Evolutionary conservation across 73 alveolate species (phyloP), one percentile per base, ranked within the genome.

Genomic region (Tetrahymena thermophila): DNA sequence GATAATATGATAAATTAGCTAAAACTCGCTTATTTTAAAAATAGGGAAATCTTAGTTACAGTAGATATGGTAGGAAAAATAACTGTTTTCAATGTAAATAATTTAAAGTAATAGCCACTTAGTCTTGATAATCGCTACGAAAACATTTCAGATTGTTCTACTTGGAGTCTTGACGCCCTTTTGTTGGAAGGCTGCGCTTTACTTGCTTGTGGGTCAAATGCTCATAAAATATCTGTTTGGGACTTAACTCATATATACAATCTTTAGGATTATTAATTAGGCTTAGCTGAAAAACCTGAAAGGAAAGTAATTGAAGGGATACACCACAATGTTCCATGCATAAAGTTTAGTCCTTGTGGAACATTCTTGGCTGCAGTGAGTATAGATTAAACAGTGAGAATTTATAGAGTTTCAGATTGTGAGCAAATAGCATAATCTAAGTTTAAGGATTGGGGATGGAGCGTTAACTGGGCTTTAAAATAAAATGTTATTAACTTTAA

Each of bases 341-440:
- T 96, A 25, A 25, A 85, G 9, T 96, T 95, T 71, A 93, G 96
- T 34, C 98, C 98, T 84, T 96, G 98, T 95, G 98, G 98, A 16
- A 71, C 94, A 38, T 96, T 95, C 94, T n/a, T 96, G 17, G 98
- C 98, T 9, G 94, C 96, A 10, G 95, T 96, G 23, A 93, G 96
- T 56, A 96, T 96, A 31, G 98, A 96, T 43, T 43, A 93, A 44
- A 83, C 96, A 8, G 56, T 96, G 35, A 96, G 94, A 85, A 85
- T 96, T 38, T 96, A 28, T 71, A 71, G 40, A 71, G 89, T 71
- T 28, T 71, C 89, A 28, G 89, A 71, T 25, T 71, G 89, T 34
- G 89, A 71, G 37, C 31, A 71, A 71, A 71, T 71, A 9, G 89
- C 89, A 23, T 71, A 71, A 71, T 71, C 15, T 11, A 11, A 31